These are phyloP conservation scores for Penicillium mononematosum DNA, from an alignment of 495 filamentous ascomycete genomes.

Conservation along the genomic window DNA sequence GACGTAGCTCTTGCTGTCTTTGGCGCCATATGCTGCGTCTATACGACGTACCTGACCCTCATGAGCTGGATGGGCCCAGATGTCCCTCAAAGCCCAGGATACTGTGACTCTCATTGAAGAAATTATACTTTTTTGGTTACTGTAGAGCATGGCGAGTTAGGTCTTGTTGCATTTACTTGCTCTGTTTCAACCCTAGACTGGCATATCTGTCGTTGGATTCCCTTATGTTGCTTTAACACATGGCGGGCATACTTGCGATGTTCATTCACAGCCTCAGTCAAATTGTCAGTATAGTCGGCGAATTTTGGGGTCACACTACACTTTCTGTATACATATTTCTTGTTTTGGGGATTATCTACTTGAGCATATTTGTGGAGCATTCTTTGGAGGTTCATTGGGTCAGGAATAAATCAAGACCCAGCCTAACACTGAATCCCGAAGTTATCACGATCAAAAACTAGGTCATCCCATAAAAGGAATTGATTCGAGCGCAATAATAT, in stretches of 20 bases:
- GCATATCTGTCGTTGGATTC: conserved; percentile 21
- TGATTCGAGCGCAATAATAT: conserved; percentile 16
- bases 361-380: neutral
- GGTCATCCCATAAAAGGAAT: neutral
- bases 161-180: conserved; percentile 6
- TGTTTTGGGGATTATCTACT: conserved; percentile 6
- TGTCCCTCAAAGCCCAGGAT: conserved; percentile 48
- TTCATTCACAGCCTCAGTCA: conserved; percentile 9
- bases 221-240: conserved; percentile 12
- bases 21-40: conserved; percentile 80
- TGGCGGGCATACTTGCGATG: conserved; percentile 13
- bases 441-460: neutral
- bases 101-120: conserved; percentile 52
- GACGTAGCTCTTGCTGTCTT: conserved; percentile 77
- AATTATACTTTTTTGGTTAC: conserved; percentile 1
- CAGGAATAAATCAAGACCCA: neutral
- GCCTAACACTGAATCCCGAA: neutral
- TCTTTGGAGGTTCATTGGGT: neutral
- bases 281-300: conserved; percentile 12
- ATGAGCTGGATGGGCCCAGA: conserved; percentile 70
- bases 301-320: conserved; percentile 3
- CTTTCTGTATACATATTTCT: conserved; percentile 20
- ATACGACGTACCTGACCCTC: conserved; percentile 83
- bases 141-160: conserved; percentile 9
- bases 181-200: conserved; percentile 16